Percentiles rank a stretch among this genome's conserved stretches.
These are phyloP conservation scores for Metschnikowia sp. DNA, from an alignment of 805 yeast genomes.

Conservation along the genomic window DNA sequence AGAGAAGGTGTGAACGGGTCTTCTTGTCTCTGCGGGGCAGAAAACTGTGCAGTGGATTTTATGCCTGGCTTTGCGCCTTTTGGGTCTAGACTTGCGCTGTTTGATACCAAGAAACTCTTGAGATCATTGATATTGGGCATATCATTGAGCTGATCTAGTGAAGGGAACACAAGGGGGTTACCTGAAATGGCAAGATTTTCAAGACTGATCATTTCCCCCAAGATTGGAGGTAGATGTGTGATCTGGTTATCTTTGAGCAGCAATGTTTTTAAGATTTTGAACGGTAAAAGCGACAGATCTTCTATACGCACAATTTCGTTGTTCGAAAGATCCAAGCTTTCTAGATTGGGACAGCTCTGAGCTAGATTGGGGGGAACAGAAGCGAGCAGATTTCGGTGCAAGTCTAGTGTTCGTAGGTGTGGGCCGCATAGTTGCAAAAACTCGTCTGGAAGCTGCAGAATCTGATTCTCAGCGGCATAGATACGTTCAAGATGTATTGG, in stretches of 20 bases:
- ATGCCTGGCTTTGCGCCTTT: not conserved
- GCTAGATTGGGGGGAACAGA: slow-evolving; percentile 48
- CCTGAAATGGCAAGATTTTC: slow-evolving; percentile 58
- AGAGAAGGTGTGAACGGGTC: slow-evolving; percentile 16
- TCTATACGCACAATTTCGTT: slow-evolving; percentile 54
- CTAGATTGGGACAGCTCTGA: slow-evolving; percentile 41
- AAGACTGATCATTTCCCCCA: slow-evolving; percentile 51
- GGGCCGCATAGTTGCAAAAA: slow-evolving; percentile 11
- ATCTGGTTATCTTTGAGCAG: slow-evolving; percentile 59
- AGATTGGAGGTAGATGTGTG: slow-evolving; percentile 48
- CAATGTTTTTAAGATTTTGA: slow-evolving; percentile 52
- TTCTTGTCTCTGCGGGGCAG: not conserved
- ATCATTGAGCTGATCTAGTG: slow-evolving; percentile 31
- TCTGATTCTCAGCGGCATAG: slow-evolving; percentile 7
- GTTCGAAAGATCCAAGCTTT: slow-evolving; percentile 61
- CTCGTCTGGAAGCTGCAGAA: slow-evolving; percentile 11
- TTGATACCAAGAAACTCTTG: slow-evolving; percentile 36
- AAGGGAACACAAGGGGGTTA: slow-evolving; percentile 57
- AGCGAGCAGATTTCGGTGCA: slow-evolving; percentile 56
- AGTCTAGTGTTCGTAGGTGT: slow-evolving; percentile 49
- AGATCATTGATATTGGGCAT: slow-evolving; percentile 43
- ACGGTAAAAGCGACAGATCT: slow-evolving; percentile 29
- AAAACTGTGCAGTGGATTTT: too few species aligned
- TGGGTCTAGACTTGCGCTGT: slow-evolving; percentile 28
- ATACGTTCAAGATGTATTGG: slow-evolving; percentile 12